Percentiles rank a stretch among this genome's conserved stretches.
Evolutionary conservation across 768 basidiomycete genomes (phyloP).

Genomic region (Suillus alpinus): DNA sequence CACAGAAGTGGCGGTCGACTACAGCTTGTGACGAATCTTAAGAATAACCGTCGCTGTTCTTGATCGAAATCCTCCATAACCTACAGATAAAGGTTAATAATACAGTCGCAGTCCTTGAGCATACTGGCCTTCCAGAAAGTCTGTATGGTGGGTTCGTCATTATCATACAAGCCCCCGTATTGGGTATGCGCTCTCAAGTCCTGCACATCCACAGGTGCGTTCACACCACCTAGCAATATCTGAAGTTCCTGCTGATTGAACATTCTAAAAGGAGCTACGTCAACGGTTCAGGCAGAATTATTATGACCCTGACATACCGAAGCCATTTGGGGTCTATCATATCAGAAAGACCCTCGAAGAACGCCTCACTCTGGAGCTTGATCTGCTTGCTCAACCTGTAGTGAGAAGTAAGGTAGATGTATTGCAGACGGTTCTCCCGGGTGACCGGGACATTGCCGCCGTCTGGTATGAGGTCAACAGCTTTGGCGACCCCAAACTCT

Average conservation of each 20-base stretch:
- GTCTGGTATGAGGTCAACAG: slow-evolving; percentile 75
- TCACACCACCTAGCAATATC: slow-evolving; percentile 85
- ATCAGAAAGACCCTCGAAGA: slow-evolving; percentile 90
- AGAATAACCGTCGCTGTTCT: slow-evolving; percentile 70
- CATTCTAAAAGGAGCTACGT: slow-evolving; percentile 54
- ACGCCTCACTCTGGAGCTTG: slow-evolving; percentile 73
- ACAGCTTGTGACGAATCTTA: slow-evolving; percentile 93
- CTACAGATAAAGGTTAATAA: slow-evolving; percentile 30
- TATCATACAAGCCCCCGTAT: slow-evolving; percentile 79
- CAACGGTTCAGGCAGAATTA: background rate
- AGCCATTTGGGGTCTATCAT: slow-evolving; percentile 93
- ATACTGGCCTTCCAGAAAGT: slow-evolving; percentile 77
- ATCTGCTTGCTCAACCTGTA: slow-evolving; percentile 90
- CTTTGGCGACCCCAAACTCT: slow-evolving; percentile 82
- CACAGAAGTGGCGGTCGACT: slow-evolving; percentile 85
- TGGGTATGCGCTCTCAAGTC: slow-evolving; percentile 76
- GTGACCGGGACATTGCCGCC: slow-evolving; percentile 85
- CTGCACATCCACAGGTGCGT: slow-evolving; percentile 78
- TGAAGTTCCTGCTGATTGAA: slow-evolving; percentile 97
- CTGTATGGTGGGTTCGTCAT: slow-evolving; percentile 66
- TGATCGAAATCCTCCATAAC: slow-evolving; percentile 80
- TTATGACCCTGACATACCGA: slow-evolving; percentile 37
- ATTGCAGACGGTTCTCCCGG: slow-evolving; percentile 82
- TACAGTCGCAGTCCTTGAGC: slow-evolving; percentile 1
- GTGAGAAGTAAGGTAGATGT: slow-evolving; percentile 87